Base-by-base conservation (phyloP, 257 asterid species). In the Lycium barbarum region DNA sequence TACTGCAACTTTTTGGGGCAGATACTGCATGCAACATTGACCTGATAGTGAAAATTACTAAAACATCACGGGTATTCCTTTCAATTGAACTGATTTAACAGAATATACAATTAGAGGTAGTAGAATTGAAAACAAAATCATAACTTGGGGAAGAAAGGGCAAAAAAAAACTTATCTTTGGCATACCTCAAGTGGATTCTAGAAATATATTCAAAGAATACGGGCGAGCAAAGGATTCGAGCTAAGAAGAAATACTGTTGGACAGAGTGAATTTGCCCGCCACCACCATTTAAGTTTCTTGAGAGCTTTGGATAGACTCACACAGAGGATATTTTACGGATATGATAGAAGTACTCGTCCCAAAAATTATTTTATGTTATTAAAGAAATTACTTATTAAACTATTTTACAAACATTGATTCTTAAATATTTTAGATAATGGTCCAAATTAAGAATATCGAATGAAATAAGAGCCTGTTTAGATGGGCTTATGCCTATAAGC, bases 21-120 rank as follows among this genome's bases (percentile, higher is more conserved):
- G 89, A 89, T 80, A 92, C 70, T 36, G 94, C 92, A 87, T 49
- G 88, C 91, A 93, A 90, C 99, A 95, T 95, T 89, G 92, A 81
- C 84, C 84, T 81, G 10, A 58, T 5, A 14, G 22, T 43, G 12
- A 38, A 3, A 40, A 17, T 65, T 65, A 17, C 7, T 3, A 70
- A 70, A 40, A 38, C 26, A 65, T 26, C 18, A 43, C 2, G 36
- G 79, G 1, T 51, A 76, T 33, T 12, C 33, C 33, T 26, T 26
- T 26, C 33, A 26, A 26, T 26, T 26, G 33, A 26, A 26, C 33
- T 26, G 33, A 26, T 26, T 26, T 26, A 26, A 26, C 33, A 26
- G 33, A 26, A 26, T 26, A 26, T 26, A 26, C 33, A 26, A 51
- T 15, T 49, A 73, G 14, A 73, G 3, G 81, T 20, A 11, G 61